These are phyloP conservation scores for Xylariales sp. DNA, from an alignment of 2,329 filamentous ascomycete genomes.

Conservation along the genomic window DNA sequence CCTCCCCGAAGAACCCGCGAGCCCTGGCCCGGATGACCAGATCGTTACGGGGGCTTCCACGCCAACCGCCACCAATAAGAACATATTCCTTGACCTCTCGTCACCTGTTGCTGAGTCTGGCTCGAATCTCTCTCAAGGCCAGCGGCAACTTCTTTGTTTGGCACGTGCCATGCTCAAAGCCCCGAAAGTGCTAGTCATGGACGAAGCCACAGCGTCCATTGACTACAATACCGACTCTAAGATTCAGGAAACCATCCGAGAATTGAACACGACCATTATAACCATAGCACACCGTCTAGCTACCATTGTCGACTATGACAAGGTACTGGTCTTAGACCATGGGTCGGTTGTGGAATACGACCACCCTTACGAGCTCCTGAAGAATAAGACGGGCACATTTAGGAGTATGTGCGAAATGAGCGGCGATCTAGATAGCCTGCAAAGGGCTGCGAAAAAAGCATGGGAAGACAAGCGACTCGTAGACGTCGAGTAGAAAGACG, in stretches of 20 bases:
- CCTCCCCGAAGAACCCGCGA: slow-evolving; percentile 26
- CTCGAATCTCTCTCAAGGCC: slow-evolving; percentile 93
- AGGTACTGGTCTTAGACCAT: slow-evolving; percentile 93
- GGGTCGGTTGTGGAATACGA: slow-evolving; percentile 88
- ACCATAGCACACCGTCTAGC: slow-evolving; percentile 96
- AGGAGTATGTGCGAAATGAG: slow-evolving; percentile 73
- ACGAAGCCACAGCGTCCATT: slow-evolving; percentile 97
- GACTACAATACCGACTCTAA: slow-evolving; percentile 96
- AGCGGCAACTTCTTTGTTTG: slow-evolving; percentile 92
- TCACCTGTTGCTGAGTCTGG: slow-evolving; percentile 90
- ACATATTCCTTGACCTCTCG: slow-evolving; percentile 88
- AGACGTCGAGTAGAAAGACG: slow-evolving; percentile 51
- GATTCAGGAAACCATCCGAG: slow-evolving; percentile 96
- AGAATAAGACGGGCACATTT: slow-evolving; percentile 73
- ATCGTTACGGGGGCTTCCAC: slow-evolving; percentile 42
- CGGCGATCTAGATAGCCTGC: slow-evolving; percentile 64
- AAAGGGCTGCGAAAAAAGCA: slow-evolving; percentile 67
- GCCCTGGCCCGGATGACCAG: slow-evolving; percentile 33
- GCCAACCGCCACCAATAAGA: slow-evolving; percentile 81
- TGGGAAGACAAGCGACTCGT: slow-evolving; percentile 55
- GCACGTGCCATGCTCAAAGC: slow-evolving; percentile 91
- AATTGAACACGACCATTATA: slow-evolving; percentile 91
- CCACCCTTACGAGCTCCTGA: slow-evolving; percentile 86
- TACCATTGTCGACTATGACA: slow-evolving; percentile 98
- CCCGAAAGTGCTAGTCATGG: slow-evolving; percentile 96